Conservation (phyloP, 1,139 yeast species). For the Zygoascus meyerae region DNA sequence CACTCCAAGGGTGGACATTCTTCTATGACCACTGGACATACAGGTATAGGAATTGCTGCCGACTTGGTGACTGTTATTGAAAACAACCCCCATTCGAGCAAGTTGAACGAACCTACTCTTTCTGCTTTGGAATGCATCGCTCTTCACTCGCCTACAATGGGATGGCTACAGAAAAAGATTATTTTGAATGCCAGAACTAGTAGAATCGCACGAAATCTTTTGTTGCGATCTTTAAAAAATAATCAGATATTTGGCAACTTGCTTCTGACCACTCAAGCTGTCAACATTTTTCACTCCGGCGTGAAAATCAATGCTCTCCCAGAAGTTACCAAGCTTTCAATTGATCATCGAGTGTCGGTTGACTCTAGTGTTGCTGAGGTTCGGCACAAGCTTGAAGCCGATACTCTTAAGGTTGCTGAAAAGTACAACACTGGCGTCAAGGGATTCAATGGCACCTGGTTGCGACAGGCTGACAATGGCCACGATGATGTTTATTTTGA, state of each 20-base stretch:
- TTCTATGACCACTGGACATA: constrained; percentile 65
- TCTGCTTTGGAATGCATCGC: constrained; percentile 45
- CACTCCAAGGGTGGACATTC: constrained; percentile 69
- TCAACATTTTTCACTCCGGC: constrained; percentile 57
- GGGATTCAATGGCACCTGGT: constrained; percentile 10
- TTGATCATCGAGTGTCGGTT: constrained; percentile 52
- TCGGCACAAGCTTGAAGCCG: constrained; percentile 31
- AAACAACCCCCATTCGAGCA: constrained; percentile 42
- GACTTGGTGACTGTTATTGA: constrained; percentile 49
- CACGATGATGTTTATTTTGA: constrained; percentile 38
- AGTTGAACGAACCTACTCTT: constrained; percentile 48
- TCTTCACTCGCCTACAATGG: constrained; percentile 32
- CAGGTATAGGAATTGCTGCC: constrained; percentile 66
- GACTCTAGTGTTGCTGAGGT: constrained; percentile 42
- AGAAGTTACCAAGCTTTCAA: constrained; percentile 47
- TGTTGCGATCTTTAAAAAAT: constrained; percentile 12
- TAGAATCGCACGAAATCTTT: constrained; percentile 11
- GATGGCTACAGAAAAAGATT: constrained; percentile 15
- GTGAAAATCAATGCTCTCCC: constrained; percentile 64
- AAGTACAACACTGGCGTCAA: constrained; percentile 40
- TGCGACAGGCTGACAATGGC: constrained; percentile 3
- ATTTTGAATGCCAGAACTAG: constrained; percentile 14
- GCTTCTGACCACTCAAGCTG: constrained; percentile 56
- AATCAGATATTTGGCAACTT: constrained; percentile 34
- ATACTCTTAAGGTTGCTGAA: constrained; percentile 39